A percentile compares a stretch with the other conserved stretches of the same genome.
These are phyloP conservation scores for Thymus quinquecostatus DNA, from an alignment of 257 asterid species.

Conservation along the genomic window DNA sequence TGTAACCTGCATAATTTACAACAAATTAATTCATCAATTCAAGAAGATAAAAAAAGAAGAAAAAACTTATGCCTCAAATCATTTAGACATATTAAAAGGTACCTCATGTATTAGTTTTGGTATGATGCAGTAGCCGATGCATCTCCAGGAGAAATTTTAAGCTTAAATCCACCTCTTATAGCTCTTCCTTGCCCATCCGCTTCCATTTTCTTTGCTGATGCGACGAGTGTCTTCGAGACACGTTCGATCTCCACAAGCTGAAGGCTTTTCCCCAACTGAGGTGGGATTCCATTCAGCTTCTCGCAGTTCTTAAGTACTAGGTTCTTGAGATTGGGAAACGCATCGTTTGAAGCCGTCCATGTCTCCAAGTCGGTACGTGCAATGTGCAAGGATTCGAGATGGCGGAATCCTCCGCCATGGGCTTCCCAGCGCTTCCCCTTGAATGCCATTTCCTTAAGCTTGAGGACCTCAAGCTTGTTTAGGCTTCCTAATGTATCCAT, in stretches of 20 bases:
- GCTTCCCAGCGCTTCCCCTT: constrained; percentile 34
- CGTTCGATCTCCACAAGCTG: constrained; percentile 29
- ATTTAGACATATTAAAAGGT: no score
- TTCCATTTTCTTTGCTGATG: neutral
- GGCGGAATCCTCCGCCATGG: neutral
- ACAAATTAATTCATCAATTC: no score
- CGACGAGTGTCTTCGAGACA: neutral
- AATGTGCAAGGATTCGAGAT: constrained; percentile 10
- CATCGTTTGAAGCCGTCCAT: constrained; percentile 31
- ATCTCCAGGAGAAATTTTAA: constrained; percentile 12
- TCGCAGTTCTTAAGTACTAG: constrained; percentile 32
- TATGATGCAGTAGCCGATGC: neutral
- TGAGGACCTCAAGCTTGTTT: constrained; percentile 30
- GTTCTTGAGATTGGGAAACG: constrained; percentile 2
- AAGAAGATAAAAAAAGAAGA: no score
- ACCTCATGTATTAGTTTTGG: neutral
- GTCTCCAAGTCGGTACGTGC: neutral
- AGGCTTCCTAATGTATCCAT: constrained; percentile 13
- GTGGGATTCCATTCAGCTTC: constrained; percentile 29
- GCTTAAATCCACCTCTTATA: constrained; percentile 24
- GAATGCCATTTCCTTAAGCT: constrained; percentile 27
- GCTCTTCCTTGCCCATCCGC: no score
- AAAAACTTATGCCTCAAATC: no score
- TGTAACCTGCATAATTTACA: no score
- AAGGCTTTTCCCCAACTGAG: constrained; percentile 23